Evolutionary conservation across 805 yeast species (phyloP), one percentile per base, ranked within the genome.

Genomic region (Candida ipomoeae): DNA sequence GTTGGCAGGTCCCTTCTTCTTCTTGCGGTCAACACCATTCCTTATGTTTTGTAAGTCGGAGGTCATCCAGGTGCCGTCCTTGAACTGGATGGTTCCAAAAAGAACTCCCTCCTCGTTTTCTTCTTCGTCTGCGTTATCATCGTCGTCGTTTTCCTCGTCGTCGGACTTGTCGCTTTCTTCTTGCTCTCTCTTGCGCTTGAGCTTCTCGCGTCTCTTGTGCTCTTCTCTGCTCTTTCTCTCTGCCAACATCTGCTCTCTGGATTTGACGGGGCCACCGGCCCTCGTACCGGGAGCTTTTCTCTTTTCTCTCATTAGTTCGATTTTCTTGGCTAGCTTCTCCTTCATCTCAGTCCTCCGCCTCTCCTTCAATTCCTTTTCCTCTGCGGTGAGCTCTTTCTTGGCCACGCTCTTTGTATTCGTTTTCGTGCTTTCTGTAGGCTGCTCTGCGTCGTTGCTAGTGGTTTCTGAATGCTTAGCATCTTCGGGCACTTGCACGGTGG

Each of bases 201-300:
- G 61, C 53, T 66, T 70, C 57, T 79, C 64, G 74, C 79, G 60
- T 56, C 69, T 64, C 63, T 74, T 79, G 50, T 67, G 58, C 49
- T 76, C 80, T 47, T 72, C 77, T 53, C 74, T 76, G 46, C 62
- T 64, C 55, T 74, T 73, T 53, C 96, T 80, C 57, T 83, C 87
- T 35, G 78, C 83, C 48, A 88, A 69, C 46, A 87, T 83, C 39
- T 85, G 91, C 57, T 89, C 95, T 67, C 97, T 78, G 10, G 92
- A 87, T 52, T 83, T 78, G 14, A 91, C 90, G 0, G 96, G 94
- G 21, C 97, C 96, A 4, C 78, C 74, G 4, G 77, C 82, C 42
- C 82, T 84, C 1, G 91, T 73, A 1, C 98, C 98, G 0, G 95
- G 94, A 1, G 98, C 99, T 61, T 86, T 91, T 65, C 99, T 83